These are phyloP conservation scores for Euclidium syriacum DNA, from an alignment of 345 rosid species.

Conservation along the genomic window DNA sequence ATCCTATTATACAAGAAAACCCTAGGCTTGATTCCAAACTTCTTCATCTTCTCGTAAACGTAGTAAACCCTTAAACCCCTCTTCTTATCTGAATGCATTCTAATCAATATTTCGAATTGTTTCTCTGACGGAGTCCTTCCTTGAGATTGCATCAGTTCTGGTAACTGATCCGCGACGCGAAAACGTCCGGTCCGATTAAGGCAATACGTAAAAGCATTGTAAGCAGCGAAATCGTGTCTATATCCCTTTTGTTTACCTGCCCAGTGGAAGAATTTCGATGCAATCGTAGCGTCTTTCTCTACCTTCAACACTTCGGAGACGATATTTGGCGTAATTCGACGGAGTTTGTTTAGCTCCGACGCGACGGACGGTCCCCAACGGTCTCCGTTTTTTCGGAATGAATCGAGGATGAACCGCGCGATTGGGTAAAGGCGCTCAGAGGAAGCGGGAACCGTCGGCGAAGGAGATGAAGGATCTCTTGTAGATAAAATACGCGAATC, in stretches of 20 bases:
- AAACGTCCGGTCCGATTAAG: conserved; percentile 43
- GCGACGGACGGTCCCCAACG: conserved; percentile 55
- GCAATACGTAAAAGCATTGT: conserved; percentile 75
- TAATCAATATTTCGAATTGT: conserved; percentile 73
- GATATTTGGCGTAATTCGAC: conserved; percentile 59
- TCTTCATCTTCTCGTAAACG: conserved; percentile 73
- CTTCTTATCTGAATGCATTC: conserved; percentile 71
- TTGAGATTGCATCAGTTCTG: conserved; percentile 68
- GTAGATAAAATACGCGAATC: conserved; percentile 12
- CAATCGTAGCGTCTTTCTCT: conserved; percentile 42
- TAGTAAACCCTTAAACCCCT: conserved; percentile 63
- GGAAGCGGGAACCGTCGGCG: conserved; percentile 18
- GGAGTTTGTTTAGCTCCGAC: conserved; percentile 62
- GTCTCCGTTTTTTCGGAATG: conserved; percentile 45
- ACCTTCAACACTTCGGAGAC: conserved; percentile 65
- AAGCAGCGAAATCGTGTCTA: conserved; percentile 52
- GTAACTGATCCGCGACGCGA: conserved; percentile 74
- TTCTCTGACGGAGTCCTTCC: conserved; percentile 68
- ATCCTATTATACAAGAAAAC: conserved; percentile 61
- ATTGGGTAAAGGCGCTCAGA: conserved; percentile 57
- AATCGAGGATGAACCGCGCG: conserved; percentile 61
- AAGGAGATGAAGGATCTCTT: background rate
- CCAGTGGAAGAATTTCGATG: conserved; percentile 75
- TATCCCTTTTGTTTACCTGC: conserved; percentile 77
- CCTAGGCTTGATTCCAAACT: conserved; percentile 52